Conservation (phyloP, 768 basidiomycete species). For the Gymnopilus junonius region DNA sequence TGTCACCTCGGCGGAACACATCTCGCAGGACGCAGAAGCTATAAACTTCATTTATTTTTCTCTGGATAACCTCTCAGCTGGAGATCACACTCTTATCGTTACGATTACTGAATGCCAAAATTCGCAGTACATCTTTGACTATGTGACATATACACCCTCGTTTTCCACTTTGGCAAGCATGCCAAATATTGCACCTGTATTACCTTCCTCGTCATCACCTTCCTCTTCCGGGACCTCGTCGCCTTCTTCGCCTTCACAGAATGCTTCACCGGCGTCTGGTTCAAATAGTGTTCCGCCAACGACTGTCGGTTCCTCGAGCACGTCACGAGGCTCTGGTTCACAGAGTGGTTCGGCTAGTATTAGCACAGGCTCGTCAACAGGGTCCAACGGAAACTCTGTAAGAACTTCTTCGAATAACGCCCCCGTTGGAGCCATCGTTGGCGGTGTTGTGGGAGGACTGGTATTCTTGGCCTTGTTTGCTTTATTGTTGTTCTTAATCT, state of each 20-base stretch:
- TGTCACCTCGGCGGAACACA: constrained; percentile 14
- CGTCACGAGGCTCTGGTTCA: background rate
- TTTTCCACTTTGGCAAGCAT: constrained; percentile 20
- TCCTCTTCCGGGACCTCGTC: background rate
- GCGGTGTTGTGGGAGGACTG: constrained; percentile 13
- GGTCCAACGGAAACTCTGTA: background rate
- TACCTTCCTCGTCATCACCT: background rate
- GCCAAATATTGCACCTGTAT: constrained; percentile 13
- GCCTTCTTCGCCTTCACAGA: background rate
- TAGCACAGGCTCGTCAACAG: background rate
- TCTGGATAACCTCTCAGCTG: constrained; percentile 15
- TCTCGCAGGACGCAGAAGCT: constrained; percentile 19
- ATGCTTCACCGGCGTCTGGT: background rate
- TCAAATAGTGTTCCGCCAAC: background rate
- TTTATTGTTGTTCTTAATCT: constrained; percentile 5
- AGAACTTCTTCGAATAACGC: background rate
- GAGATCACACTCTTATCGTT: constrained; percentile 25
- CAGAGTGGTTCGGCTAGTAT: background rate
- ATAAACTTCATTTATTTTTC: constrained; percentile 29
- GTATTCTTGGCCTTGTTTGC: constrained; percentile 7
- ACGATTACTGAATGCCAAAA: constrained; percentile 23
- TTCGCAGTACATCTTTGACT: constrained; percentile 27
- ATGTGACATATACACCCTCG: constrained; percentile 31
- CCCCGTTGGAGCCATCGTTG: constrained; percentile 19
- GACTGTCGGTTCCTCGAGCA: background rate